phyloP scores from a whole-genome alignment of 2,329 filamentous ascomycete genomes.

The Fusarium odoratissimum region DNA sequence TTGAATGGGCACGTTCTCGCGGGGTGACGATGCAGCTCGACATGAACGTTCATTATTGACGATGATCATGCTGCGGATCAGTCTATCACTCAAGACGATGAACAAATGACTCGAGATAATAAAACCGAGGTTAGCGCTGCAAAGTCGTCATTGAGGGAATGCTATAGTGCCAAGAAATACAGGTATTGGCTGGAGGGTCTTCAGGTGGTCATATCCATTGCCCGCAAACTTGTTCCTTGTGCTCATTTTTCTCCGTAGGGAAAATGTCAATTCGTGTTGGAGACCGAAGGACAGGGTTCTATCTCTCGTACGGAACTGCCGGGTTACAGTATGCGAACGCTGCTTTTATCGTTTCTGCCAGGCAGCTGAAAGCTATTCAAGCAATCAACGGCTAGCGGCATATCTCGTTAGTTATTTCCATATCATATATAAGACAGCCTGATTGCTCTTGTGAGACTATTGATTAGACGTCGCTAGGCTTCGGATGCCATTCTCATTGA shows the following conservation, averaged over 20 bases:
- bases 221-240: conserved; percentile 21
- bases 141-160: conserved; percentile 26
- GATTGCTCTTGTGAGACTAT: conserved; percentile 5
- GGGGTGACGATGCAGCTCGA: conserved; percentile 22
- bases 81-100: neutral
- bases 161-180: conserved; percentile 25
- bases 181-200: conserved; percentile 16
- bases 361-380: neutral
- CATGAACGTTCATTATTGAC: conserved; percentile 6
- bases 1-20: neutral
- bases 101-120: conserved; percentile 15
- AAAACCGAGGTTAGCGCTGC: conserved; percentile 25
- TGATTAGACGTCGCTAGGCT: conserved; percentile 3
- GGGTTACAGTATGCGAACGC: conserved; percentile 4
- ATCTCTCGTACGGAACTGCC: conserved; percentile 5
- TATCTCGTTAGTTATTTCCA: neutral
- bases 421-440: neutral
- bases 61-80: conserved; percentile 25
- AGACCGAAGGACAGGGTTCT: neutral
- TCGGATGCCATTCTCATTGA: neutral
- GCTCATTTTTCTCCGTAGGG: conserved; percentile 3
- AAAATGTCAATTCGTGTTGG: conserved; percentile 8
- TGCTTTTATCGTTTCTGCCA: neutral
- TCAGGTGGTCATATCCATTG: conserved; percentile 4
- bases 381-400: neutral